Evolutionary conservation across 768 basidiomycete genomes (phyloP).

Genomic region (Dentipellis sp.): DNA sequence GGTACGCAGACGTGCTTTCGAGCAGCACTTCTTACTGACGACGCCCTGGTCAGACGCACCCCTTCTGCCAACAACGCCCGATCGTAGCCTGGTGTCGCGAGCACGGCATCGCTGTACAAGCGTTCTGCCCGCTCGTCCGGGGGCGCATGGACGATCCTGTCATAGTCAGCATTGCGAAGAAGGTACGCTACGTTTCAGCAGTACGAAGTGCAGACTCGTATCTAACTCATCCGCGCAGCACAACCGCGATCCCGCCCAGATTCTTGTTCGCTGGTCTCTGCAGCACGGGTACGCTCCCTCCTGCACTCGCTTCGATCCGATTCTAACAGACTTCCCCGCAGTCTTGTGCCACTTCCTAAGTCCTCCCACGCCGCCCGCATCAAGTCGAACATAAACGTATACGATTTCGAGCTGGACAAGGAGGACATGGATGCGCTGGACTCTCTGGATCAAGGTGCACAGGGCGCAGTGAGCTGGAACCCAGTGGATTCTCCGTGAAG

Average conservation of each 20-base stretch:
- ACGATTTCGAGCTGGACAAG: constrained; percentile 57
- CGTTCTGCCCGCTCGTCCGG: constrained; percentile 70
- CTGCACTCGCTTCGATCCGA: neutral
- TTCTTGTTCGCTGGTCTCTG: constrained; percentile 85
- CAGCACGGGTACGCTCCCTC: constrained; percentile 58
- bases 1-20: constrained; percentile 24
- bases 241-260: constrained; percentile 61
- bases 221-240: constrained; percentile 27
- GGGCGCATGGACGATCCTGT: constrained; percentile 35
- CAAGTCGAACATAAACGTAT: constrained; percentile 61
- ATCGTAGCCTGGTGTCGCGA: constrained; percentile 41
- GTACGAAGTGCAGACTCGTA: neutral
- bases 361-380: constrained; percentile 66
- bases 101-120: constrained; percentile 53
- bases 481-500: constrained; percentile 40
- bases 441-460: constrained; percentile 59
- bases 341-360: constrained; percentile 79
- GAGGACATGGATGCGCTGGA: constrained; percentile 64
- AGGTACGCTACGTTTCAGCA: constrained; percentile 33
- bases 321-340: constrained; percentile 18
- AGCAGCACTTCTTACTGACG: too few relatives aligned
- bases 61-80: constrained; percentile 42
- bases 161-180: constrained; percentile 44
- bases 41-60: constrained; percentile 51
- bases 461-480: constrained; percentile 79